These are phyloP conservation scores for Lasiodiplodia hormozganensis DNA, from an alignment of 2,329 filamentous ascomycete species.

Conservation along the genomic window DNA sequence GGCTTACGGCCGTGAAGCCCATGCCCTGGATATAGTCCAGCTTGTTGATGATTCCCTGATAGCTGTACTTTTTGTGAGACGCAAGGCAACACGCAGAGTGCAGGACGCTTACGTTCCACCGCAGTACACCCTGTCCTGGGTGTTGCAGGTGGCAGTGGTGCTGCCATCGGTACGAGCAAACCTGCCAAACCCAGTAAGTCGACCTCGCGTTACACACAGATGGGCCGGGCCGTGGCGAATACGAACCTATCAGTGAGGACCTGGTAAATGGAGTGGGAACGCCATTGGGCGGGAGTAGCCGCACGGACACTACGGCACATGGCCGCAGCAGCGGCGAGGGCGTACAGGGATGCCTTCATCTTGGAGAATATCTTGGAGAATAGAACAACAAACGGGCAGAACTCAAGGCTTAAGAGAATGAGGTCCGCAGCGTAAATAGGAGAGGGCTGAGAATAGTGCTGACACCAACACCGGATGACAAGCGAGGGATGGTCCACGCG, in stretches of 20 bases:
- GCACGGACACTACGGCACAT: slow-evolving; percentile 30
- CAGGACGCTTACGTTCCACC: slow-evolving; percentile 11
- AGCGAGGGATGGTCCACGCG: neutral
- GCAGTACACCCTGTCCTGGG: slow-evolving; percentile 32
- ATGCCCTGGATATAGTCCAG: slow-evolving; percentile 69
- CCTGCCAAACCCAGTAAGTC: slow-evolving; percentile 30
- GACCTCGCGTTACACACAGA: neutral
- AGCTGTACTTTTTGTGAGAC: slow-evolving; percentile 39
- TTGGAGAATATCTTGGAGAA: neutral
- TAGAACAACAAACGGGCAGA: neutral
- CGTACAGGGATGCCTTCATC: slow-evolving; percentile 25
- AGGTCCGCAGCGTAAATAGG: no score
- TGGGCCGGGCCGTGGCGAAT: neutral
- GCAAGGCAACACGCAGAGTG: neutral
- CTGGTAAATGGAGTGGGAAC: slow-evolving; percentile 51
- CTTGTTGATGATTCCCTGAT: slow-evolving; percentile 63
- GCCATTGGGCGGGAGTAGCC: slow-evolving; percentile 47
- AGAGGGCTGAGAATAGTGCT: neutral
- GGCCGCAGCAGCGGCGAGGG: slow-evolving; percentile 17
- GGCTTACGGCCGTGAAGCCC: slow-evolving; percentile 63
- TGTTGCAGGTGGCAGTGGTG: slow-evolving; percentile 48
- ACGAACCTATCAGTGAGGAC: slow-evolving; percentile 49
- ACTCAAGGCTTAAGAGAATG: neutral
- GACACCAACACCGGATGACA: neutral
- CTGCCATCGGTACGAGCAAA: slow-evolving; percentile 50